Percentiles rank a stretch among this genome's conserved stretches.
Conservation (phyloP, 148 eudicot species). For the Cornus suecica region DNA sequence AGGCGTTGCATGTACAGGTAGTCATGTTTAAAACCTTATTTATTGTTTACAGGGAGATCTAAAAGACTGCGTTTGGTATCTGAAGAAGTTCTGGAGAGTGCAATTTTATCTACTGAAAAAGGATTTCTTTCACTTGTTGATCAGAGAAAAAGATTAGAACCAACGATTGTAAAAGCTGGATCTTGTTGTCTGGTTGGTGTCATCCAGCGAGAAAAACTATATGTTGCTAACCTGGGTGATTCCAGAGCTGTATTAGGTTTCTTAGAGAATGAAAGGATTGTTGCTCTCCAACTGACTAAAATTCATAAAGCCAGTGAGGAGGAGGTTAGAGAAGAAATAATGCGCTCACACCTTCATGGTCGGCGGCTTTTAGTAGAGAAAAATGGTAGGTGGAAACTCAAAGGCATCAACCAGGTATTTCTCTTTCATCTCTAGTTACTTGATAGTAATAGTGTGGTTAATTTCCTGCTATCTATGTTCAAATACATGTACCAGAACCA, state of each 20-base stretch:
- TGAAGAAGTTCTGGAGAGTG: slow-evolving; percentile 43
- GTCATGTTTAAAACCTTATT: background rate
- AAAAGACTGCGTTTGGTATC: slow-evolving; percentile 38
- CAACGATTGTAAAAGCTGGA: slow-evolving; percentile 57
- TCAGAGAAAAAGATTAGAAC: too few relatives aligned
- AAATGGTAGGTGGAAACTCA: slow-evolving; percentile 71
- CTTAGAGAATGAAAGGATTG: too few relatives aligned
- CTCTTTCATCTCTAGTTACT: too few relatives aligned
- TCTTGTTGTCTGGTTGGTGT: slow-evolving; percentile 87
- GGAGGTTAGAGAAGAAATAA: slow-evolving; percentile 57
- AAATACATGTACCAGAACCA: too few relatives aligned
- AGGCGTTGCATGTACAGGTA: background rate
- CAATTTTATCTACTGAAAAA: slow-evolving; percentile 59
- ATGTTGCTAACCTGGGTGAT: slow-evolving; percentile 75
- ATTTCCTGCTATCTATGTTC: too few relatives aligned
- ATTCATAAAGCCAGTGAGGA: slow-evolving; percentile 69
- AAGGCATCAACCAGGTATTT: slow-evolving; percentile 88
- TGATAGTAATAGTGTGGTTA: too few relatives aligned
- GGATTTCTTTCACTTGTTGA: slow-evolving; percentile 56
- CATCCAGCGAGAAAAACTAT: slow-evolving; percentile 53
- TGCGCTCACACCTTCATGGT: slow-evolving; percentile 55
- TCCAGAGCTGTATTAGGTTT: slow-evolving; percentile 73
- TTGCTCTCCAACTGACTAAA: slow-evolving; percentile 57
- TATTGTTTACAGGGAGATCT: slow-evolving; percentile 36
- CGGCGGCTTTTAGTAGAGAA: slow-evolving; percentile 48